Conservation (phyloP, 345 rosid genomes). For the Eucalyptus curtisii region DNA sequence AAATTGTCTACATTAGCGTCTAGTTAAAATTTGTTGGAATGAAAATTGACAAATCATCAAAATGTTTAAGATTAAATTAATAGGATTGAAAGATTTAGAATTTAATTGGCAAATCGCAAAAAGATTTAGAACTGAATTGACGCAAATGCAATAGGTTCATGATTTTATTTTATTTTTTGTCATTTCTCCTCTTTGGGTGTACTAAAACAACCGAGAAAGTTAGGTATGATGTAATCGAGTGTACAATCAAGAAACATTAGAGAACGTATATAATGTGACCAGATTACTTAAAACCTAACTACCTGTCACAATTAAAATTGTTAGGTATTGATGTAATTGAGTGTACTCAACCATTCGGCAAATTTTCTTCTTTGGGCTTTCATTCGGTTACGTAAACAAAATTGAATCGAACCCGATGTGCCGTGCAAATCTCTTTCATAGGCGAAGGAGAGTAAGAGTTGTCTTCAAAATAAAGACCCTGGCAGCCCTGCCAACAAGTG, state of each 20-base stretch:
- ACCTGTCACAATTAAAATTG: background rate
- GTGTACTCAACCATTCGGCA: background rate
- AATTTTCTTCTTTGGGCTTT: background rate
- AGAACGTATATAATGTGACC: background rate
- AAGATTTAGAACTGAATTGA: too few relatives aligned
- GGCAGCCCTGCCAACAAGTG: background rate
- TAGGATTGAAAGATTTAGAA: too few relatives aligned
- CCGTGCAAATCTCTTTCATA: background rate
- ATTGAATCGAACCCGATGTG: background rate
- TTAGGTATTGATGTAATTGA: background rate
- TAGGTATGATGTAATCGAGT: background rate
- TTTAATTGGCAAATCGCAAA: background rate
- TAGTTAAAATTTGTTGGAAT: too few relatives aligned
- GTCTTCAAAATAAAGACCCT: background rate
- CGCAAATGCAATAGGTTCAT: accelerated
- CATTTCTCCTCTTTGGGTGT: background rate
- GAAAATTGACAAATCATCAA: too few relatives aligned
- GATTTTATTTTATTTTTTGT: too few relatives aligned
- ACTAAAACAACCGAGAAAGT: background rate
- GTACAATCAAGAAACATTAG: background rate
- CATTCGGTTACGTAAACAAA: background rate
- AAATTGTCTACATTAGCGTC: accelerated
- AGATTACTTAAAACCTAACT: background rate
- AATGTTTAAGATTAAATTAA: too few relatives aligned
- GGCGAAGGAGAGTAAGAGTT: background rate